A percentile compares a stretch with the other conserved stretches of the same genome.
These are phyloP conservation scores for Discostella stelligera DNA, from an alignment of 352 stramenopile genomes.

Conservation along the genomic window DNA sequence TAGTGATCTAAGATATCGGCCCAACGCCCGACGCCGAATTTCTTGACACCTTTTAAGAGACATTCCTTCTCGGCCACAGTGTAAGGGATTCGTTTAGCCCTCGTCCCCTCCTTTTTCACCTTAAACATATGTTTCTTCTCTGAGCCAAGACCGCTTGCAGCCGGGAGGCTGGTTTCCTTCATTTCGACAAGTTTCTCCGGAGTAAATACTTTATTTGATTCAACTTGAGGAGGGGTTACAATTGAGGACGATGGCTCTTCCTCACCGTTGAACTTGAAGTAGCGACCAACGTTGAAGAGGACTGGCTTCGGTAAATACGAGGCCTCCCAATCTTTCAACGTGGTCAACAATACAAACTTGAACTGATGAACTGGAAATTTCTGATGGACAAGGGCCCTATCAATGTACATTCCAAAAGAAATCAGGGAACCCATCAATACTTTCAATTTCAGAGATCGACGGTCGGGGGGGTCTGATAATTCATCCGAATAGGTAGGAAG, in stretches of 20 bases:
- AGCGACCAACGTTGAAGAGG: not conserved
- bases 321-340: conserved; percentile 7
- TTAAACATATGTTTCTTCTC: not conserved
- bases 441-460: too few relatives aligned
- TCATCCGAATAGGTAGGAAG: too few relatives aligned
- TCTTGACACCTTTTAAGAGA: conserved; percentile 30
- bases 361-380: conserved; percentile 9
- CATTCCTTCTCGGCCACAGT: conserved; percentile 29
- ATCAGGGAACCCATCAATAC: conserved; percentile 26
- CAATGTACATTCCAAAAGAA: not conserved
- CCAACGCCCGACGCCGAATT: conserved; percentile 27
- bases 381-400: conserved; percentile 3
- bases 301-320: not conserved
- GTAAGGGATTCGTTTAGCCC: conserved; percentile 14
- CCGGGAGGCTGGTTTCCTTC: not conserved
- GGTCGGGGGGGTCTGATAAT: too few relatives aligned
- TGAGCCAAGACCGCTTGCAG: not conserved
- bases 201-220: not conserved
- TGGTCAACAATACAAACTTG: conserved; percentile 6
- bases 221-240: not conserved
- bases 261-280: conserved; percentile 10
- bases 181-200: not conserved
- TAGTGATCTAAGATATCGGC: conserved; percentile 19
- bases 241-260: not conserved
- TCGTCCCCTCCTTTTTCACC: not conserved